Evolutionary conservation across 73 alveolate genomes (phyloP), one percentile per base, ranked within the genome.

Genomic region (Breviolum minutum): DNA sequence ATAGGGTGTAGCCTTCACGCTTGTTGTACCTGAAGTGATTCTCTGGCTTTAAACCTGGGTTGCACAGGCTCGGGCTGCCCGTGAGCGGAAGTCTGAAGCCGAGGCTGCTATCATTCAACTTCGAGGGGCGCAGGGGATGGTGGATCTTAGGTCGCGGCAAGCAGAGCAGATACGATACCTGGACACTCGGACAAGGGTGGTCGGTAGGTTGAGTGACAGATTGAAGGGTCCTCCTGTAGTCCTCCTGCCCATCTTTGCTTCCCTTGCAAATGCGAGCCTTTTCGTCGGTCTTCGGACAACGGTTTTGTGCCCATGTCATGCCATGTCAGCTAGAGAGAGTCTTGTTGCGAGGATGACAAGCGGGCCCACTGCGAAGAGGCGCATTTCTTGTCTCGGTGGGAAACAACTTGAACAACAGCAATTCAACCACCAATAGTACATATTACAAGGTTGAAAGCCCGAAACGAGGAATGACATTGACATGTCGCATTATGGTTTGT

Each of bases 341-440:
- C n/a, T 68, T 68, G 30, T 73, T 40, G 90, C 16, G 92, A 86
- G 94, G 94, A 86, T 7, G 94, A 61, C 62, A 86, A 86, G 80
- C 94, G 94, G 64, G 63, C 29, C 79, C 94, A 86, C 48, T 86
- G 94, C 29, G 94, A 86, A 86, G 94, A 86, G 94, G 89, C 30
- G 13, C 40, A 13, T 66, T 22, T 14, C 69, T 14, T 14, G 86
- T 27, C 24, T 9, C 13, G 10, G 81, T 30, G 32, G 26, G 29
- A 20, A 71, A 12, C 19, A 10, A 16, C 14, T 11, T 70, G 8
- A 17, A 17, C 24, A 26, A 77, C 16, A n/a, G 19, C 22, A 29
- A 64, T 77, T 8, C 54, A 40, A 9, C 63, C 63, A 1, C 0
- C 19, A n/a, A 20, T 22, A 2, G 63, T 29, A 40, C 54, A 40